phyloP scores from a whole-genome alignment of 495 filamentous ascomycete species.

The Thozetella sp. region DNA sequence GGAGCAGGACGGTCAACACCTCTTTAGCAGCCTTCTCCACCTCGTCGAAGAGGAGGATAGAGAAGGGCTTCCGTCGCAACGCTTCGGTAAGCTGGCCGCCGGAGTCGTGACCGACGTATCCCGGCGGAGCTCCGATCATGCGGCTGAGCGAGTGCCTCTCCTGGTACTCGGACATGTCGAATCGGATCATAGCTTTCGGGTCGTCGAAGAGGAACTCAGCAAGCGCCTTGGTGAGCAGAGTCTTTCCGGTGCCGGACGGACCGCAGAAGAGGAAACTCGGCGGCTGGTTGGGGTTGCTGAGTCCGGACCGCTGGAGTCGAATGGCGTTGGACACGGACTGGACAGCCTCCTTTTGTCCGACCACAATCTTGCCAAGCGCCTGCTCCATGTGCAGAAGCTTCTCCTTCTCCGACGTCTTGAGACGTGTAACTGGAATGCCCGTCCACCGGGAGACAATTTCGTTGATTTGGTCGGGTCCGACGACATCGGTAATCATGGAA shows the following conservation, averaged over 20 bases:
- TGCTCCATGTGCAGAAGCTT: conserved; percentile 96
- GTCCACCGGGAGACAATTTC: conserved; percentile 97
- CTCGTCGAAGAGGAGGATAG: conserved; percentile 96
- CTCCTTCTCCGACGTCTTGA: conserved; percentile 95
- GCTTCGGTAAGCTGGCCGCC: conserved; percentile 95
- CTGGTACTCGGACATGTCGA: conserved; percentile 99
- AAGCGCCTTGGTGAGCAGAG: conserved; percentile 91
- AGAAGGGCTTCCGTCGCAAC: conserved; percentile 92
- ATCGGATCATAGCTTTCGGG: conserved; percentile 95
- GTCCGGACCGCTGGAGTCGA: conserved; percentile 88
- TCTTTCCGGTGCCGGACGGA: conserved; percentile 97
- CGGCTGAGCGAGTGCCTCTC: conserved; percentile 94
- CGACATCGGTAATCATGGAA: conserved; percentile 84
- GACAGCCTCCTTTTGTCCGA: conserved; percentile 96
- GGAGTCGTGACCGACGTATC: conserved; percentile 95
- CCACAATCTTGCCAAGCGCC: conserved; percentile 76
- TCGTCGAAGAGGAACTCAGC: conserved; percentile 99
- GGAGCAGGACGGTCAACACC: conserved; percentile 91
- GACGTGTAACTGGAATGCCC: conserved; percentile 90
- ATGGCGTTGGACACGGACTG: conserved; percentile 93
- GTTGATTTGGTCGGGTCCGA: conserved; percentile 98
- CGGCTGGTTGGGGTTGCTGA: conserved; percentile 92
- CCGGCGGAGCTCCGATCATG: conserved; percentile 97
- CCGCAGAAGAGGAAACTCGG: conserved; percentile 98
- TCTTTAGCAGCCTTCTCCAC: conserved; percentile 99